A percentile compares a stretch with the other conserved stretches of the same genome.
Conservation (phyloP, 306 rosid genomes). For the Adenanthera pavonina region DNA sequence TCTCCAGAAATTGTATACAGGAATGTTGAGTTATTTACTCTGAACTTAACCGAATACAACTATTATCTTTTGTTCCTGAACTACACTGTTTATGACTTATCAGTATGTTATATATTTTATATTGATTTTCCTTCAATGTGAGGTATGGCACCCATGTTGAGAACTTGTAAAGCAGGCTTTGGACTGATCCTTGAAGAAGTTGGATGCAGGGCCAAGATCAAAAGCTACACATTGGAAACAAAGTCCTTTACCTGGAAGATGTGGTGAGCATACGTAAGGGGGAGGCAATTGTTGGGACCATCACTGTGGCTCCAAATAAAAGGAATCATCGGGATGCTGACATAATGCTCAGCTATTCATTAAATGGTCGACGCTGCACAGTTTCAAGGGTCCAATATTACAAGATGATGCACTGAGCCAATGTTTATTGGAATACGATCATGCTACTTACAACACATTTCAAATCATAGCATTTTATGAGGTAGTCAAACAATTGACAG, state of each 20-base stretch:
- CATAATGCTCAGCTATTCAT: conserved; percentile 76
- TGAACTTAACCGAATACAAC: background rate
- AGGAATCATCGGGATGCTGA: conserved; percentile 88
- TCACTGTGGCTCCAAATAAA: conserved; percentile 81
- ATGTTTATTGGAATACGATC: background rate
- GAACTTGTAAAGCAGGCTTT: too few relatives aligned
- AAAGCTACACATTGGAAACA: conserved; percentile 96
- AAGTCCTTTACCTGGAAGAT: conserved; percentile 88
- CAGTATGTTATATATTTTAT: too few relatives aligned
- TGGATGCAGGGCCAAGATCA: conserved; percentile 82
- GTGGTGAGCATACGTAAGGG: conserved; percentile 88
- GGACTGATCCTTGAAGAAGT: too few relatives aligned
- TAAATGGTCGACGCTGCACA: conserved; percentile 64
- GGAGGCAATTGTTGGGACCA: conserved; percentile 72
- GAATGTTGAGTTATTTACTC: too few relatives aligned
- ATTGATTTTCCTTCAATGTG: too few relatives aligned
- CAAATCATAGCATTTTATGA: conserved; percentile 18
- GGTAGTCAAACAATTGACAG: conserved; percentile 31
- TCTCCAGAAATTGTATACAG: too few relatives aligned
- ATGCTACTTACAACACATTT: background rate
- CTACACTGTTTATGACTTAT: too few relatives aligned
- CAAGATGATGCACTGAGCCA: conserved; percentile 72
- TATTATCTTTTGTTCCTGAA: background rate
- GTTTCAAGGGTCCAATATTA: conserved; percentile 73
- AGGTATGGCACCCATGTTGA: too few relatives aligned